Base-by-base conservation (phyloP, 106 monocot genomes). In the Apostasia shenzhenica region DNA sequence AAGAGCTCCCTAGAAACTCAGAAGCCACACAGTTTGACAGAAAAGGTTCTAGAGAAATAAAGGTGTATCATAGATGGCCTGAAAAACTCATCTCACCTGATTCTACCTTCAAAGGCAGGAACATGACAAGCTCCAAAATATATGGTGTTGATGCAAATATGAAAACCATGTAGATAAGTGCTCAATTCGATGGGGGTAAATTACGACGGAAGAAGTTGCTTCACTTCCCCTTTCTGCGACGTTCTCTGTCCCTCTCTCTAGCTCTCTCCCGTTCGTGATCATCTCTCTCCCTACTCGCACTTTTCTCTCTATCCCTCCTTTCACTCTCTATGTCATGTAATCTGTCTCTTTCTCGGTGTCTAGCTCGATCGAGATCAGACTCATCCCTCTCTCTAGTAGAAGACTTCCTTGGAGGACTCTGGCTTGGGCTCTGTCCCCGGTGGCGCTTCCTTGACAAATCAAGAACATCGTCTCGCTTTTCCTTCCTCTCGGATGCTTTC, bases 211-310 rank as follows among this genome's bases (percentile, higher is more conserved):
- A 26, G 26, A 26, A 26, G 26, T 61, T 52, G 2, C 2, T 63
- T 81, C 49, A 81, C 72, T 68, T 81, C 12, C 57, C 72, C 57
- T 71, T 80, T 59, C 79, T 78, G 40, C 75, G 67, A 8, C 66
- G 66, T 4, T 81, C 72, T 67, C 67, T 72, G 14, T 70, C 70
- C 37, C 41, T 67, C 1, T 70, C 76, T 37, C 63, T 63, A 1
- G 40, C 49, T 13, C 52, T 82, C 1, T 73, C 73, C 48, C 71
- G 69, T 14, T 70, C 75, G 68, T 73, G 70, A 42, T 84, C 88
- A 66, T 95, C 92, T 64, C 78, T 66, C 68, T 92, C 92, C 65
- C 84, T 86, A 57, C 91, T 86, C 12, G 84, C 86, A 56, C 86
- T 88, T 80, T 88, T 95, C 67, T 91, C 95, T 41, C 83, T 80